Base-by-base conservation (phyloP, 2,329 filamentous ascomycete genomes). In the Trichoderma sp. region DNA sequence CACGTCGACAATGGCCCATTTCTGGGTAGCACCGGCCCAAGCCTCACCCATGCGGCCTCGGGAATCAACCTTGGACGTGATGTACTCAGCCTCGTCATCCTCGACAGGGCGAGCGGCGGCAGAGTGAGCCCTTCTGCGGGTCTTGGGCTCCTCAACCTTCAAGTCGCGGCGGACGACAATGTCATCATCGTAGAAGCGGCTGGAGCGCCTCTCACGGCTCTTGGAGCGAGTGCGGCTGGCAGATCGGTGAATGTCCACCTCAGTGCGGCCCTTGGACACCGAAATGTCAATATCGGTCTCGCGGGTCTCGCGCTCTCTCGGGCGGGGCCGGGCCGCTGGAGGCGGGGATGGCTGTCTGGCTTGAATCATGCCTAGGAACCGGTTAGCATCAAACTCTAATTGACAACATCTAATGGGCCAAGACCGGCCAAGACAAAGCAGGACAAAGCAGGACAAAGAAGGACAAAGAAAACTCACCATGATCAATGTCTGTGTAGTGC, bases 401-500 rank as follows among this genome's bases (percentile, higher is more conserved):
- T n/a, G 50, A 64, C 61, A 29, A 64, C 59, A 39, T n/a, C 1
- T 45, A 2, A 19, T 45, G 39, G 29, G 39, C 39, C n/a, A n/a
- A 45, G n/a, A 45, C 39, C 17, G 2, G 39, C n/a, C n/a, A 15
- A 42, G 37, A n/a, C 17, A 9, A 7, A 4, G 8, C n/a, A n/a
- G n/a, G n/a, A n/a, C n/a, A n/a, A n/a, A n/a, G n/a, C n/a, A n/a
- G n/a, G n/a, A n/a, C n/a, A n/a, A n/a, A n/a, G n/a, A n/a, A n/a
- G n/a, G n/a, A n/a, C n/a, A 45, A 45, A n/a, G 17, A 9, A 19
- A 7, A 67, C 88, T 76, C 83, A 92, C 92, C 93, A 79, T 97
- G 92, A 75, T 97, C 92, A 73, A 96, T 90, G 75, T 94, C 91
- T 68, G 90, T 87, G 76, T 95, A 94, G 79, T 95, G 92, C 0